These are phyloP conservation scores for Sphagnum fallax DNA, from an alignment of 228 moss, liverwort and hornwort genomes.

Conservation along the genomic window DNA sequence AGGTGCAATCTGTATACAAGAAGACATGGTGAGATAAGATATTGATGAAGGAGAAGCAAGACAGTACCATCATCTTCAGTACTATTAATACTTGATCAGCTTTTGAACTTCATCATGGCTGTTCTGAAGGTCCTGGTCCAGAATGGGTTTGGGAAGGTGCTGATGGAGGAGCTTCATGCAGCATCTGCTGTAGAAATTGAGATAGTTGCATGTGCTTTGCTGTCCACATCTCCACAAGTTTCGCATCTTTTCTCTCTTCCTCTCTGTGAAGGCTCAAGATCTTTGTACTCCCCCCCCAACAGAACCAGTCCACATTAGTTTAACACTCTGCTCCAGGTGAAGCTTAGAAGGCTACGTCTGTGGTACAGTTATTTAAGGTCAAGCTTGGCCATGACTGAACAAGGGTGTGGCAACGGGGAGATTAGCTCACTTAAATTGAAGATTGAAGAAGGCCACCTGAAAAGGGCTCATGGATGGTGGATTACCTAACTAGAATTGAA, in stretches of 20 bases:
- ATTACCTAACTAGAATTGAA: too few species aligned
- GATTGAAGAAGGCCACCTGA: background rate
- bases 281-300: background rate
- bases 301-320: background rate
- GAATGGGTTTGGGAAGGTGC: background rate
- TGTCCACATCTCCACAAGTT: slow-evolving; percentile 14
- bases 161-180: slow-evolving; percentile 2
- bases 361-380: too few species aligned
- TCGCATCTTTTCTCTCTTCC: slow-evolving; percentile 14
- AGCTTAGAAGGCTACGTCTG: too few species aligned
- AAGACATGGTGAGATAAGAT: background rate
- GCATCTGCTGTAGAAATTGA: slow-evolving; percentile 6
- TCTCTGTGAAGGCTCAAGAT: slow-evolving; percentile 14
- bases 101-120: background rate
- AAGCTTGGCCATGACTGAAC: too few species aligned
- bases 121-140: slow-evolving; percentile 8
- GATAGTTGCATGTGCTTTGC: slow-evolving; percentile 8
- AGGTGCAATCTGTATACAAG: slow-evolving; percentile 1
- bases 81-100: slow-evolving; percentile 1
- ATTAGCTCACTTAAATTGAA: background rate
- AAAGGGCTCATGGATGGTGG: too few species aligned
- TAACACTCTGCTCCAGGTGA: too few species aligned
- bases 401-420: background rate
- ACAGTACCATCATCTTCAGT: background rate
- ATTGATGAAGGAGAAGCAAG: slow-evolving; percentile 1